Base-by-base conservation (phyloP, 75 land plant genomes). In the Adiantum capillusveneris region DNA sequence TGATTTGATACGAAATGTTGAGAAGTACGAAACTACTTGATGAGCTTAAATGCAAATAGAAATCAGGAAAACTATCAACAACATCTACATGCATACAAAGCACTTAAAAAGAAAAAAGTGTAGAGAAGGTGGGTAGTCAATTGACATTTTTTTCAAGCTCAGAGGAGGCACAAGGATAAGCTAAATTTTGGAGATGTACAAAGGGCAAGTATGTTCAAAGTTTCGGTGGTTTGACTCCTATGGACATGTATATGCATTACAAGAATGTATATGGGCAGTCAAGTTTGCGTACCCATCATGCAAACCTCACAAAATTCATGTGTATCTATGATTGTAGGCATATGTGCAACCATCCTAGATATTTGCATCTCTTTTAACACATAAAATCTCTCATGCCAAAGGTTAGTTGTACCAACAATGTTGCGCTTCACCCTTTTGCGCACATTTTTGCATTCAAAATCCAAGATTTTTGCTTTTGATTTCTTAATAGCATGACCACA, bases 261-360 rank as follows among this genome's bases (percentile, higher is more conserved):
- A 48, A 48, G 51, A 48, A 48, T 6, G 6, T 48, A 48, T 48
- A 48, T 48, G 51, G 20, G 51, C 51, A 48, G n/a, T n/a, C n/a
- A n/a, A n/a, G n/a, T n/a, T n/a, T n/a, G n/a, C n/a, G n/a, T n/a
- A n/a, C n/a, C n/a, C n/a, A n/a, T n/a, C n/a, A n/a, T n/a, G n/a
- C n/a, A n/a, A n/a, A n/a, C n/a, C n/a, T n/a, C n/a, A n/a, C n/a
- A n/a, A n/a, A n/a, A n/a, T n/a, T n/a, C n/a, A n/a, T n/a, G n/a
- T n/a, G n/a, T n/a, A n/a, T n/a, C n/a, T n/a, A n/a, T n/a, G n/a
- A n/a, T n/a, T n/a, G n/a, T n/a, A n/a, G n/a, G n/a, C n/a, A n/a
- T n/a, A n/a, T n/a, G n/a, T n/a, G n/a, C n/a, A n/a, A n/a, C n/a
- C n/a, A n/a, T n/a, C n/a, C n/a, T n/a, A n/a, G n/a, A n/a, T n/a